These are phyloP conservation scores for Sporisorium reilianum DNA, from an alignment of 1,284 basidiomycete genomes.

Conservation along the genomic window DNA sequence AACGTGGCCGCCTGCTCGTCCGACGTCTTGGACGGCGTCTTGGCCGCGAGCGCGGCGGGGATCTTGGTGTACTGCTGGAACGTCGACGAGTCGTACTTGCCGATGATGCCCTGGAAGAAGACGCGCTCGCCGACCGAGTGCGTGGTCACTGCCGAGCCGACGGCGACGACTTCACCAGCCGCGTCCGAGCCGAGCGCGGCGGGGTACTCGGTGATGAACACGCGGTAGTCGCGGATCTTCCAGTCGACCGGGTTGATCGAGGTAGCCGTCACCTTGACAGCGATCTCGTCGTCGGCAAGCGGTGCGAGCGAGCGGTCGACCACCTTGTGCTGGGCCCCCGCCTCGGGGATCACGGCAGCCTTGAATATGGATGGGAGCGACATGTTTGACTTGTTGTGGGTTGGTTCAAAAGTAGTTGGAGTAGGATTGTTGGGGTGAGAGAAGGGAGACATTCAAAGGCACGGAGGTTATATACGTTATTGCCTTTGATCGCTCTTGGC, in stretches of 20 bases:
- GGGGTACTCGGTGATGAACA: constrained; percentile 45
- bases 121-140: constrained; percentile 53
- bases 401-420: too few species aligned
- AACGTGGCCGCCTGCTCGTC: constrained; percentile 59
- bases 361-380: constrained; percentile 38
- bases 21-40: constrained; percentile 47
- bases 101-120: constrained; percentile 62
- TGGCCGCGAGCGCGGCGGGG: constrained; percentile 43
- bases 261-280: constrained; percentile 50
- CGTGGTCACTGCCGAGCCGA: constrained; percentile 34
- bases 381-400: constrained; percentile 16
- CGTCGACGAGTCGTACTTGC: constrained; percentile 41
- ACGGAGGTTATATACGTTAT: neutral
- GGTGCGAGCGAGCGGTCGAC: constrained; percentile 32
- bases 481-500: neutral
- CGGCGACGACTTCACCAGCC: constrained; percentile 44
- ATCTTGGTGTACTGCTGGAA: constrained; percentile 59
- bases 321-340: constrained; percentile 33
- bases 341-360: constrained; percentile 41
- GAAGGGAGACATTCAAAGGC: neutral
- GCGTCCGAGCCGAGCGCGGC: constrained; percentile 57
- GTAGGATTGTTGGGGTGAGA: too few species aligned
- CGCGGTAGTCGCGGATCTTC: constrained; percentile 52
- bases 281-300: constrained; percentile 40
- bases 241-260: constrained; percentile 63